Evolutionary conservation across 2,329 filamentous ascomycete genomes (phyloP).

Genomic region (Phyllosticta ampelicida): DNA sequence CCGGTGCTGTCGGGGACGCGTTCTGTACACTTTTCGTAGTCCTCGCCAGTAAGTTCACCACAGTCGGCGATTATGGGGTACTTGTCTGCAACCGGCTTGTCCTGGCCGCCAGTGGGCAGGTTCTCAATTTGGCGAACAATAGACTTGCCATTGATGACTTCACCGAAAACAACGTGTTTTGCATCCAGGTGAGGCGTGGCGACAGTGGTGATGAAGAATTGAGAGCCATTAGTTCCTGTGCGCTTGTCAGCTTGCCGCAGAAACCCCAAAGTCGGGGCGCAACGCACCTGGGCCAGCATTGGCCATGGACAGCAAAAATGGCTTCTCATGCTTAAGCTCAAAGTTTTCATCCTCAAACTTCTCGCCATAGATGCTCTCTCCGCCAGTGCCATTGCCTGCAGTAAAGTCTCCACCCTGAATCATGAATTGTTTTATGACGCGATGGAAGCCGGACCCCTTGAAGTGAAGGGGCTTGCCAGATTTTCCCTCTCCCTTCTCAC

Average conservation of each 20-base stretch:
- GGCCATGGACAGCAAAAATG: slow-evolving; percentile 94
- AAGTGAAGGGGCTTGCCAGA: slow-evolving; percentile 79
- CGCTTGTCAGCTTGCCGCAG: background rate
- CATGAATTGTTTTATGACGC: slow-evolving; percentile 98
- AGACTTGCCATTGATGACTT: slow-evolving; percentile 87
- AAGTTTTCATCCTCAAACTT: slow-evolving; percentile 99
- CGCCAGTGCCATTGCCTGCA: slow-evolving; percentile 83
- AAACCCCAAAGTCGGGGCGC: slow-evolving; percentile 28
- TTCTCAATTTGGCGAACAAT: slow-evolving; percentile 86
- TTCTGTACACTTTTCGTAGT: slow-evolving; percentile 54
- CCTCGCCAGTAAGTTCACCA: slow-evolving; percentile 68
- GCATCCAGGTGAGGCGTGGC: slow-evolving; percentile 87
- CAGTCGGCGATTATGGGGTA: slow-evolving; percentile 65
- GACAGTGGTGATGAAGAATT: slow-evolving; percentile 97
- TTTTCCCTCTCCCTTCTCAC: slow-evolving; percentile 80
- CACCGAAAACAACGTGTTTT: slow-evolving; percentile 96
- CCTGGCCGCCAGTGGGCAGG: slow-evolving; percentile 57
- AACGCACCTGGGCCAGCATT: slow-evolving; percentile 75
- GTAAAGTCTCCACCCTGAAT: slow-evolving; percentile 98
- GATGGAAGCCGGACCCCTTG: slow-evolving; percentile 87
- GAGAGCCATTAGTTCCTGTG: slow-evolving; percentile 77
- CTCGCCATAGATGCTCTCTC: slow-evolving; percentile 93
- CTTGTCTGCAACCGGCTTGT: slow-evolving; percentile 61
- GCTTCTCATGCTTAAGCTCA: slow-evolving; percentile 77
- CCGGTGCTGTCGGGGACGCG: slow-evolving; percentile 70